Evolutionary conservation across 352 stramenopile genomes (phyloP), one percentile per base, ranked within the genome.

Genomic region (Aphanomyces cochlioides): DNA sequence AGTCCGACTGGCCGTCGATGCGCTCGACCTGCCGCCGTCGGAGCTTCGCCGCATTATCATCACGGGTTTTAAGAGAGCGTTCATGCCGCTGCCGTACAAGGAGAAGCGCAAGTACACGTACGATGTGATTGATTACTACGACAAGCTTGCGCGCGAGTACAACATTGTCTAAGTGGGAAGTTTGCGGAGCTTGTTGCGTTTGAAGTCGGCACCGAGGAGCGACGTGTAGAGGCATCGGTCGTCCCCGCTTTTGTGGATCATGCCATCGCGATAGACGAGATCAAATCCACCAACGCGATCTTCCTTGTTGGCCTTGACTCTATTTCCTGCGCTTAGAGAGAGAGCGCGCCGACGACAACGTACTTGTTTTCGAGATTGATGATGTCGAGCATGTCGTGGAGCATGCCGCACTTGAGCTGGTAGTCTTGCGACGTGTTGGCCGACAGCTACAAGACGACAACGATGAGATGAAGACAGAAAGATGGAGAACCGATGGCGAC

Each of bases 341-440:
- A 7, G 34, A 1, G 53, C 21, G 43, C 10, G 19, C n/a, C 13
- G 2, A 45, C 34, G 37, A 37, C 47, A 5, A 74, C 78, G 38
- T 74, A 93, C 77, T 80, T 85, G 72, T 80, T 90, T 69, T 98
- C 94, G 6, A 98, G 72, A 67, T 98, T 92, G 50, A 98, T 88
- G 38, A 98, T 96, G 74, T 98, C 91, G 13, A 98, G 80, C 78
- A 97, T 95, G 71, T 98, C 92, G 72, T 93, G 95, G 38, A 98
- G 79, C 85, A 98, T 95, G 28, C 88, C 87, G 64, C 88, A 96
- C 74, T 98, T 98, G 75, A 98, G 89, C 59, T 90, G 78, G 66
- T 97, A 96, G 67, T 98, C 93, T 0, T 89, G 90, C 19, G 88
- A 80, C 15, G 90, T 97, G 60, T 97, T 96, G 17, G 92, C 90